Base-by-base conservation (phyloP, 108 stramenopile genomes). In the Skeletonema tropicum region DNA sequence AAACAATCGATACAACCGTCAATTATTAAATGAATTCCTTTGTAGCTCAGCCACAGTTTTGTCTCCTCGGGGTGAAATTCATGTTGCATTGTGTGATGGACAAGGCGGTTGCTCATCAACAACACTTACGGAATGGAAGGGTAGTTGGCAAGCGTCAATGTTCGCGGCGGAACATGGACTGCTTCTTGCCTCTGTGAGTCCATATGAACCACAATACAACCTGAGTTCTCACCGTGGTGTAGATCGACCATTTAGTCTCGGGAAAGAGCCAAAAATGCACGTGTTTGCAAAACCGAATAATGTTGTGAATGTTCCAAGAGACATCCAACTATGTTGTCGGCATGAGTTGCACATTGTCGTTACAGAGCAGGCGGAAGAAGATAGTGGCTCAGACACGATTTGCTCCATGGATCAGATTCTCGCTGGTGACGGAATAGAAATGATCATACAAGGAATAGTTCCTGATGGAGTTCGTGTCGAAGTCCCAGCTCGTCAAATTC, bases 201-300 rank as follows among this genome's bases (percentile, higher is more conserved):
- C 80, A n/a, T 94, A 77, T 68, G 76, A 80, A 5, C 83, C 73
- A 46, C 55, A 65, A 46, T 91, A 94, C 61, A 75, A 68, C 33
- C 77, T 89, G 1, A 85, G 85, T 60, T 92, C 91, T 45, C 86
- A 94, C 77, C 85, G 93, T 48, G 93, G 91, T 31, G 86, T 85
- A 11, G 93, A 94, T 61, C 81, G 90, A 15, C 84, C 88, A 0
- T 92, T 92, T 63, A 73, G 60, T n/a, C 60, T 90, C 0, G 88
- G 89, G 23, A 65, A 74, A 7, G 61, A 78, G 15, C 88, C 88
- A 17, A 76, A 79, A 49, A 82, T 80, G 64, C 90, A 92, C 63
- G 63, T 82, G 2, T 92, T 94, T 79, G 45, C 66, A 13, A 79
- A 71, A 32, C 77, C 82, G 12, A 45, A 74, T 74, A 66, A 73